Base-by-base conservation (phyloP, 805 yeast genomes). In the Kluyveromyces aestuarii region DNA sequence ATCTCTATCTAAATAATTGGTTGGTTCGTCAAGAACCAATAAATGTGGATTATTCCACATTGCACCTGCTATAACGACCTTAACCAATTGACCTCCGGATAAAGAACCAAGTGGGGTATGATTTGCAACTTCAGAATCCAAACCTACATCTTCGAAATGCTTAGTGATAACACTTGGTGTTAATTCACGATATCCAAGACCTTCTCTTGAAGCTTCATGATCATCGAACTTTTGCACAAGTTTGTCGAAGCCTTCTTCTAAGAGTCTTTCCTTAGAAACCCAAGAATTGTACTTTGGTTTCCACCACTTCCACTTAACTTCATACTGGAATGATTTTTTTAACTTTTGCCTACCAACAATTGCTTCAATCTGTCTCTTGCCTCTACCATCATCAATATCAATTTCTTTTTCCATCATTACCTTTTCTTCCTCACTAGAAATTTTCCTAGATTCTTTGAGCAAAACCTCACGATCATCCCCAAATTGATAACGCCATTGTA, bases 31-130 rank as follows among this genome's bases (percentile, higher is more conserved):
- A 52, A 91, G 77, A 40, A 91, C 99, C 55, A 91, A 78, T 69
- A 91, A 79, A 69, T 91, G 99, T 17, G 99, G 99, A 66, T 91
- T 93, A 72, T 93, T 91, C 99, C 99, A 91, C 93, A 91, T 91
- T 55, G 98, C 97, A 71, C 98, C 99, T 13, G 98, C 98, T 73
- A 91, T 91, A 52, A 91, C 99, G 54, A 91, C 98, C 71, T 91
- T 91, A 52, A 91, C 99, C 66, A 91, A 78, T 73, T 91, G 99
- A 61, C 99, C 99, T 67, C 99, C 99, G 25, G 97, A 89, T 55
- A 91, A 75, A 7, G 96, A 87, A 21, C 98, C 97, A 79, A 91
- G 74, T 47, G 96, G 96, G 17, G 97, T 91, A 69, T 91, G 98
- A 69, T 93, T 96, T 37, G 98, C 98, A 72, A 91, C 90, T 63